Evolutionary conservation across 208 protist species (phyloP).

Genomic region (Willaertia magna): DNA sequence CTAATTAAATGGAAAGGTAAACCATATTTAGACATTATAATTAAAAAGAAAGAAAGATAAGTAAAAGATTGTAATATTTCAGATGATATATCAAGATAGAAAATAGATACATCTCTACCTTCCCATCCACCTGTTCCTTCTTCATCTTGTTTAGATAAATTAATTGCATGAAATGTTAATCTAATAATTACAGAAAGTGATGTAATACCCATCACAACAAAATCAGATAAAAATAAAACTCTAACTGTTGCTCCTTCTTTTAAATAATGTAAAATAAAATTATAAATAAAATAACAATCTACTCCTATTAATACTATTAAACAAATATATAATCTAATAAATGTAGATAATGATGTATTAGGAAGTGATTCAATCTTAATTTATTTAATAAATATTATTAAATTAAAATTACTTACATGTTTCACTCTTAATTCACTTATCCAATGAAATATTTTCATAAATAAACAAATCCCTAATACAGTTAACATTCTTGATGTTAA

Average conservation of each 20-base stretch:
- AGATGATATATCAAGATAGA: neutral
- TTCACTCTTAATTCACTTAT: neutral
- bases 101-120: neutral
- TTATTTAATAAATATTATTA: neutral
- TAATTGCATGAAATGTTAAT: neutral
- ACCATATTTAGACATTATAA: conserved; percentile 5
- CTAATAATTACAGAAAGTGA: neutral
- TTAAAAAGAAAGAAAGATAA: neutral
- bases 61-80: neutral
- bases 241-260: neutral
- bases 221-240: neutral
- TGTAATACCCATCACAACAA: neutral
- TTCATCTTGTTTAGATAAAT: neutral
- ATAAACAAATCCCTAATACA: neutral
- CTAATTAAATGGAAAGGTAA: conserved; percentile 1
- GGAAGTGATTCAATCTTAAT: neutral
- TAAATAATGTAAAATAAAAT: neutral
- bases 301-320: neutral
- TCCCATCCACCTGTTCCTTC: neutral
- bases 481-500: neutral
- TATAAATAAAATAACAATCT: neutral
- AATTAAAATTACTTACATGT: neutral
- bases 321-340: neutral
- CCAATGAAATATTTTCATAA: conserved; percentile 14
- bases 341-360: neutral